phyloP scores from a whole-genome alignment of 768 basidiomycete species.

The Phanerochaete sordida region DNA sequence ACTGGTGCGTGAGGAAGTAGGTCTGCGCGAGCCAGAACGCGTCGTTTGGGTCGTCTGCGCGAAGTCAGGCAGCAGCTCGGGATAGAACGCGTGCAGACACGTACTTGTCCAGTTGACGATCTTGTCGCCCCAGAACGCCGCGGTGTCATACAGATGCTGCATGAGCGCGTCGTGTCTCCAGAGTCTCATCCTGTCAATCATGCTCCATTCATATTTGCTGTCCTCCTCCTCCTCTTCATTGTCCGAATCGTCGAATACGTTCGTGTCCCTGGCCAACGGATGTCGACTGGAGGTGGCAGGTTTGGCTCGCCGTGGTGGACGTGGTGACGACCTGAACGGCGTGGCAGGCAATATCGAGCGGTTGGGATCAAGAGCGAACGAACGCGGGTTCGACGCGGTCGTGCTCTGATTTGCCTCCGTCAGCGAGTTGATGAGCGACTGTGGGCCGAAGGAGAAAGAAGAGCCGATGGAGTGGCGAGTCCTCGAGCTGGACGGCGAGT shows the following conservation, averaged over 20 bases:
- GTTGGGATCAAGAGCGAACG: conserved; percentile 73
- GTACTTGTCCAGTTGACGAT: conserved; percentile 93
- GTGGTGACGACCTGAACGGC: conserved; percentile 66
- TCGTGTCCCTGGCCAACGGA: conserved; percentile 75
- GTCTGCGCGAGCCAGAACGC: conserved; percentile 99
- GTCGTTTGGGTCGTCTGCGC: conserved; percentile 88
- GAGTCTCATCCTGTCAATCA: conserved; percentile 92
- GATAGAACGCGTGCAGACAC: conserved; percentile 17
- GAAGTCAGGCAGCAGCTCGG: background rate
- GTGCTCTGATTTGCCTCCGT: conserved; percentile 62
- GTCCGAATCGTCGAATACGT: conserved; percentile 69
- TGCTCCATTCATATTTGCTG: conserved; percentile 69
- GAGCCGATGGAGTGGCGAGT: conserved; percentile 70
- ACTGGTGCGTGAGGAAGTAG: conserved; percentile 94
- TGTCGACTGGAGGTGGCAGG: conserved; percentile 47
- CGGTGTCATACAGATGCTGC: conserved; percentile 97
- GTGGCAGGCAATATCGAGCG: conserved; percentile 74
- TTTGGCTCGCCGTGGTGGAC: conserved; percentile 51
- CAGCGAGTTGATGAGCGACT: conserved; percentile 69
- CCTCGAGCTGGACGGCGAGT: conserved; percentile 38
- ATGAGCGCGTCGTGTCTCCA: conserved; percentile 98
- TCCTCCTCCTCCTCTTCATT: conserved; percentile 56
- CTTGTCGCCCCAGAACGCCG: conserved; percentile 98
- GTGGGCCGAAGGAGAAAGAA: conserved; percentile 82
- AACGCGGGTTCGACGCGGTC: conserved; percentile 48